Evolutionary conservation across 2,329 filamentous ascomycete species (phyloP), one percentile per base, ranked within the genome.

Genomic region (Fusarium aywerte): DNA sequence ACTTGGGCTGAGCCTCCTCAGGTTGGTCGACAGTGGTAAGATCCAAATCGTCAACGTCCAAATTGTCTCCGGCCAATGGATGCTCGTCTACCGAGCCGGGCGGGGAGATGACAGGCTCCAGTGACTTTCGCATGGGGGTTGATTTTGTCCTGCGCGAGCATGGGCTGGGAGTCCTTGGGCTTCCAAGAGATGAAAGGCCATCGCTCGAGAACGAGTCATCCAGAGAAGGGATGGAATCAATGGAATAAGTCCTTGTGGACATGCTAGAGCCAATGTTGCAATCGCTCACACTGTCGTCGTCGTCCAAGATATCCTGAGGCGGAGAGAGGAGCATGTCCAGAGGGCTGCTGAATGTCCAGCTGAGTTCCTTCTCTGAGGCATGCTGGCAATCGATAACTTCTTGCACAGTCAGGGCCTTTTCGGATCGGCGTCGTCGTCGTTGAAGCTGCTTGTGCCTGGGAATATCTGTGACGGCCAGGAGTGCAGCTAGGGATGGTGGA

Each of bases 391-490:
- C 80, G 15, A 88, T 81, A 48, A 88, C 83, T 8, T 84, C 84
- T 58, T 87, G 84, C 12, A 88, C 83, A 0, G 85, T 87, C 78
- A 89, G 54, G 27, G 60, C 53, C 56, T 73, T 74, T 18, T 74
- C 71, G 12, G 65, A 58, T 39, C 67, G 62, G 35, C 71, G 74
- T 25, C 74, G 72, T 35, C 71, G 79, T 33, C 78, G 77, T 45
- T 77, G 75, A 27, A 77, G 74, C 54, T 78, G 82, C 25, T 67
- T 81, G 76, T 48, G 83, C 76, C 68, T 80, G 4, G 86, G 88
- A 48, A 90, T 90, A 63, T 82, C 84, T 29, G 88, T 90, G 52
- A 88, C 80, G 31, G 88, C 88, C 32, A 90, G 79, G 27, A 90
- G 78, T 13, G 86, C 86, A 7, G 86, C 86, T 27, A 90, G 82